phyloP scores from a whole-genome alignment of 2,329 filamentous ascomycete species.

The Colletotrichum acutatum region DNA sequence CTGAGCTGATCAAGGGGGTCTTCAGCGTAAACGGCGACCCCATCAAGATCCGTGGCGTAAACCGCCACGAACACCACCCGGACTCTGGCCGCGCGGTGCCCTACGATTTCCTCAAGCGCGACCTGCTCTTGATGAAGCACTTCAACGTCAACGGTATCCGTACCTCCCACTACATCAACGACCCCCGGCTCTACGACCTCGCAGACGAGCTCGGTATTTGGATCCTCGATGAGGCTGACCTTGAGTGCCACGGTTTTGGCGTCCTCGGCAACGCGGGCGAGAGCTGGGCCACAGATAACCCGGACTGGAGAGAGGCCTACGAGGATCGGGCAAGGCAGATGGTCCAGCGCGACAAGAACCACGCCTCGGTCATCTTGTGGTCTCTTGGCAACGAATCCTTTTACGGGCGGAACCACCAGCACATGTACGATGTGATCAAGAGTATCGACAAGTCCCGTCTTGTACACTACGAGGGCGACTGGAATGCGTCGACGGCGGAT shows the following conservation, averaged over 20 bases:
- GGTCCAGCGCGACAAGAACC: constrained; percentile 69
- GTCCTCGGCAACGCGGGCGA: constrained; percentile 53
- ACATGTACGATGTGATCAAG: constrained; percentile 75
- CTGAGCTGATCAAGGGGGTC: constrained; percentile 70
- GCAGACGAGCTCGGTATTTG: constrained; percentile 73
- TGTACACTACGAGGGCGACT: constrained; percentile 75
- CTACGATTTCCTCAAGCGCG: constrained; percentile 67
- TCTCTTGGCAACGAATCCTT: constrained; percentile 79
- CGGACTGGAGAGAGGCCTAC: constrained; percentile 72
- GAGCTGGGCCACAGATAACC: constrained; percentile 68
- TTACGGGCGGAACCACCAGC: constrained; percentile 73
- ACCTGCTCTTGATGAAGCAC: constrained; percentile 74
- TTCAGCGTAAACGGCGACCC: constrained; percentile 73
- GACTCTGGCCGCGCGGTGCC: constrained; percentile 71
- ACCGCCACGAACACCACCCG: constrained; percentile 77
- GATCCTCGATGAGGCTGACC: constrained; percentile 68
- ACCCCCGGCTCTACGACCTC: constrained; percentile 69
- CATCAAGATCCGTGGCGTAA: constrained; percentile 74
- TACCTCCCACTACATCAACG: constrained; percentile 74
- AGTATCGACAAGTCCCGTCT: constrained; percentile 65
- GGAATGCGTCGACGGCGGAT: constrained; percentile 67
- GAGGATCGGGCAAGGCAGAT: constrained; percentile 74
- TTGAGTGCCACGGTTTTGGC: constrained; percentile 65
- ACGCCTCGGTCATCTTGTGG: constrained; percentile 76
- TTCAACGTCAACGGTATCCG: constrained; percentile 78